Base-by-base conservation (phyloP, 306 rosid species). In the Citrullus mucosospermus region DNA sequence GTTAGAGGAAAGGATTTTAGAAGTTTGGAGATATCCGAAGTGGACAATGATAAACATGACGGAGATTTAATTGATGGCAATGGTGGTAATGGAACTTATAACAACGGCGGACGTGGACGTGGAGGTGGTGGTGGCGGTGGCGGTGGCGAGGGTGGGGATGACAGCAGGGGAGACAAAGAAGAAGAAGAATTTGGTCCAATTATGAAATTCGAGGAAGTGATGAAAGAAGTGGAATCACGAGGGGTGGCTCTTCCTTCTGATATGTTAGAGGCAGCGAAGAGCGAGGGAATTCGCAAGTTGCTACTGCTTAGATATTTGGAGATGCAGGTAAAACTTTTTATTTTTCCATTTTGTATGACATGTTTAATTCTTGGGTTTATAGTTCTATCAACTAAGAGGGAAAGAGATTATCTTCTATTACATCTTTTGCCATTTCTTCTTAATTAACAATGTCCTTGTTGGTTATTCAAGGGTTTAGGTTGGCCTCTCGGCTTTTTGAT, bases 401-500 rank as follows among this genome's bases (percentile, higher is more conserved):
- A 48, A 11, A 10, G 36, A 60, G 10, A 39, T 55, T 41, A 46
- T 2, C 57, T 18, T 38, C 12, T 50, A 46, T 41, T 25, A 46
- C 65, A 15, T 72, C 62, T 73, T 75, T 61, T 58, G 16, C 53
- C 14, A 78, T 17, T 18, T 59, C 75, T 46, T 11, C n/a, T 22
- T 22, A 22, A 22, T 68, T 28, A 55, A 70, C 60, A 78, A 34
- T 83, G 22, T 12, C 57, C 70, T 20, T 78, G 55, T 55, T n/a
- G 82, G 53, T 78, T 38, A 82, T 82, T 78, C 17, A 81, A 93
- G 97, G 97, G 91, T 56, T 88, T 96, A 44, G 75, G 81, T 50
- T 87, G 96, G 96, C 91, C 89, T 81, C 78, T 93, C 18, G 96
- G 96, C 80, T 89, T 93, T 87, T 82, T 85, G 57, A 85, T 93